Evolutionary conservation across 805 yeast species (phyloP).

Genomic region (Saccharomyces paradoxus): DNA sequence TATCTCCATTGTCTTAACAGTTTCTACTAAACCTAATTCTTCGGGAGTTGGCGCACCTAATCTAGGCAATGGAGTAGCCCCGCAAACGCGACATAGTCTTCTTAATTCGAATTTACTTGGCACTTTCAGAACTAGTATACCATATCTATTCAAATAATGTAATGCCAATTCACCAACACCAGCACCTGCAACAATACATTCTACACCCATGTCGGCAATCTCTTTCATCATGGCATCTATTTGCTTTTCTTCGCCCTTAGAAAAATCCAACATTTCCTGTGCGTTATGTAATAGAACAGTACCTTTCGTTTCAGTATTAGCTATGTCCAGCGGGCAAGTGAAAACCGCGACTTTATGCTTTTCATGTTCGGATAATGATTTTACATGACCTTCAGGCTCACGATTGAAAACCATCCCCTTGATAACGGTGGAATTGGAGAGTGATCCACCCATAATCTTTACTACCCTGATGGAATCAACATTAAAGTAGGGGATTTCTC

Average conservation of each 20-base stretch:
- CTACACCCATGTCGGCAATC: constrained; percentile 74
- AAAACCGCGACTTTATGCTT: constrained; percentile 83
- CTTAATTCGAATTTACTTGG: constrained; percentile 91
- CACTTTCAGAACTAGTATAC: constrained; percentile 76
- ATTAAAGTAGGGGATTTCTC: constrained; percentile 47
- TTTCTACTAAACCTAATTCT: constrained; percentile 81
- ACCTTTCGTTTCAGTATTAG: constrained; percentile 97
- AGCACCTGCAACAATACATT: constrained; percentile 89
- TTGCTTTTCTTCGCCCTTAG: constrained; percentile 93
- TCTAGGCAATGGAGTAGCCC: constrained; percentile 92
- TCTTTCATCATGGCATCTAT: constrained; percentile 79
- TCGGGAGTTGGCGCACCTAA: constrained; percentile 93
- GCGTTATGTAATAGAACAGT: constrained; percentile 94
- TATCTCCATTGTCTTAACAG: constrained; percentile 85
- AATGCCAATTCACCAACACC: constrained; percentile 87
- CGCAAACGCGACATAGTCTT: constrained; percentile 91
- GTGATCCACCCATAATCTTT: constrained; percentile 87
- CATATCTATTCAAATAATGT: constrained; percentile 84
- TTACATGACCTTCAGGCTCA: constrained; percentile 90
- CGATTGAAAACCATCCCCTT: constrained; percentile 98
- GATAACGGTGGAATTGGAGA: constrained; percentile 66
- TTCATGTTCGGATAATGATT: constrained; percentile 39
- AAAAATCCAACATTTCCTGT: constrained; percentile 90
- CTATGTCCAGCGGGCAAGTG: constrained; percentile 89
- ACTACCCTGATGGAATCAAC: constrained; percentile 93